Evolutionary conservation across 805 yeast species (phyloP).

Genomic region (Lipomyces kockii): DNA sequence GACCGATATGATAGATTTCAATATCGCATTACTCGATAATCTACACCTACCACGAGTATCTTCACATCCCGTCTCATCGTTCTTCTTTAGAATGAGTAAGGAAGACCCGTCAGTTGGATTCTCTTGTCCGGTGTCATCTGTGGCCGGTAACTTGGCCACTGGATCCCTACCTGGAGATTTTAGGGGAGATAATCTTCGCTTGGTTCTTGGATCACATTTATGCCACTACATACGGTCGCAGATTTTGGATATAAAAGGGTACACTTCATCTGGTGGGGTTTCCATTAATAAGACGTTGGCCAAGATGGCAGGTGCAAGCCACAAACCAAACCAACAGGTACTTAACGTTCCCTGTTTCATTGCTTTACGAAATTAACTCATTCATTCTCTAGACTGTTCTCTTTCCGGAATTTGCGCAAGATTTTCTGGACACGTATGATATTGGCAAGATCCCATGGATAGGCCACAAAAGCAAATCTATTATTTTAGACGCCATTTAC

Average conservation of each 20-base stretch:
- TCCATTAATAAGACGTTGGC: constrained; percentile 11
- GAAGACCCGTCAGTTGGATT: constrained; percentile 6
- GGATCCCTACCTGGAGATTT: neutral
- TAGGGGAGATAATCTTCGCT: constrained; percentile 10
- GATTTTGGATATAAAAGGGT: constrained; percentile 11
- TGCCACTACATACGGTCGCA: constrained; percentile 12
- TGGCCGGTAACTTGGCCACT: constrained; percentile 13
- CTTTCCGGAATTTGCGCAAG: constrained; percentile 11
- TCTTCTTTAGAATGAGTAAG: constrained; percentile 7
- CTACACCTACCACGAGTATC: neutral
- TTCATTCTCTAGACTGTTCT: constrained; percentile 6
- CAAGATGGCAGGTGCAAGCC: constrained; percentile 18
- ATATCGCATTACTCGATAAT: constrained; percentile 10
- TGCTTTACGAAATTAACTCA: neutral
- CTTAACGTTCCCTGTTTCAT: neutral
- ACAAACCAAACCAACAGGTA: constrained; percentile 22
- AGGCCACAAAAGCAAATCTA: neutral
- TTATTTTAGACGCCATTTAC: neutral
- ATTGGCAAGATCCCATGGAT: constrained; percentile 18
- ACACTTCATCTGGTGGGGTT: constrained; percentile 22
- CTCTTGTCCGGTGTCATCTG: constrained; percentile 3
- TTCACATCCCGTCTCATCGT: neutral
- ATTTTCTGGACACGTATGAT: constrained; percentile 9
- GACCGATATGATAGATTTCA: constrained; percentile 16
- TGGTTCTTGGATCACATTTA: constrained; percentile 14